Evolutionary conservation across 2,329 filamentous ascomycete species (phyloP).

Genomic region (Orbilia quercus): DNA sequence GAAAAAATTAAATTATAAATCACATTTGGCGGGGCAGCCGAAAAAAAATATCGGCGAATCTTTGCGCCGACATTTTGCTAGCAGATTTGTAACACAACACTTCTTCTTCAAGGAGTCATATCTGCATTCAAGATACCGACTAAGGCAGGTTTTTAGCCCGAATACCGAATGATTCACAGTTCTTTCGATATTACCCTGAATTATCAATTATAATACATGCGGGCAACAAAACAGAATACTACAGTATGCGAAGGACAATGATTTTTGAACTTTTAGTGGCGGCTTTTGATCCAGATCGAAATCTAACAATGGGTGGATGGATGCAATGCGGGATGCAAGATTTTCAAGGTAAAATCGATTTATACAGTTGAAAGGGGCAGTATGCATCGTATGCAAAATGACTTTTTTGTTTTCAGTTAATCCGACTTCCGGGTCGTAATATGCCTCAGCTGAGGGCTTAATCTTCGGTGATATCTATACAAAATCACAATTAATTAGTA

Average conservation of each 20-base stretch:
- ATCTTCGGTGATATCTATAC: conserved; percentile 48
- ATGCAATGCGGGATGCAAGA: neutral
- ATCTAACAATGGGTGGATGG: neutral
- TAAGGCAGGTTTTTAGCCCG: conserved; percentile 6
- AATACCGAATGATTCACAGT: conserved; percentile 24
- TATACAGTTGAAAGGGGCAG: conserved; percentile 24
- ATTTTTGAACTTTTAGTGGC: conserved; percentile 42
- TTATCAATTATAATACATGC: conserved; percentile 28
- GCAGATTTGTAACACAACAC: conserved; percentile 43
- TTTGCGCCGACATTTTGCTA: conserved; percentile 39
- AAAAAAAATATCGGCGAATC: conserved; percentile 50
- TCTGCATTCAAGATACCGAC: neutral
- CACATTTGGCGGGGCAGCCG: conserved; percentile 54
- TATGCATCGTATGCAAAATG: neutral
- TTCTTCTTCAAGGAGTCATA: conserved; percentile 18
- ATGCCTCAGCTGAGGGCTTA: conserved; percentile 1
- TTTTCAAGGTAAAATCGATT: conserved; percentile 7
- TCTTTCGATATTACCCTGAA: conserved; percentile 5
- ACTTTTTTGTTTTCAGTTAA: conserved; percentile 1
- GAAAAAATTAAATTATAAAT: conserved; percentile 51
- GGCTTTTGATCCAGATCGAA: conserved; percentile 13
- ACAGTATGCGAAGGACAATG: conserved; percentile 12
- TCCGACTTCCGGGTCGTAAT: neutral
- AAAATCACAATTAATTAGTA: conserved; percentile 7
- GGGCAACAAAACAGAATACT: conserved; percentile 8